Percentiles rank a stretch among this genome's conserved stretches.
Conservation (phyloP, 2,329 filamentous ascomycete species). For the Lizonia empirigonia region DNA sequence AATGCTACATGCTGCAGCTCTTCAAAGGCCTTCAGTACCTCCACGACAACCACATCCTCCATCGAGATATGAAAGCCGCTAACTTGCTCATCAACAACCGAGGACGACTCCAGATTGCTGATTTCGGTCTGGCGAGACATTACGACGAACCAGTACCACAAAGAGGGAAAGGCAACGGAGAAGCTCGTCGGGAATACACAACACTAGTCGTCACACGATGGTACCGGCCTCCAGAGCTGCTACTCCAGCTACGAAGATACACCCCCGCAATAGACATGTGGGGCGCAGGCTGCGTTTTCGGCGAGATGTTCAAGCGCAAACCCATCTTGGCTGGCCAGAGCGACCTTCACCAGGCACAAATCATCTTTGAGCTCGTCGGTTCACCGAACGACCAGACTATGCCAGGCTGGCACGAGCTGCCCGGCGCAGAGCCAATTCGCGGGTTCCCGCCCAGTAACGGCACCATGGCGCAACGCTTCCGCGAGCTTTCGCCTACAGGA, state of each 20-base stretch:
- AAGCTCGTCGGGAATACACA: slow-evolving; percentile 89
- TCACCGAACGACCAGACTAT: slow-evolving; percentile 88
- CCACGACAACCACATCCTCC: slow-evolving; percentile 82
- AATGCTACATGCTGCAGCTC: slow-evolving; percentile 95
- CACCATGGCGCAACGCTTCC: slow-evolving; percentile 75
- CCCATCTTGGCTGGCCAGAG: slow-evolving; percentile 91
- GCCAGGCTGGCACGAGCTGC: slow-evolving; percentile 86
- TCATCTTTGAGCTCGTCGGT: slow-evolving; percentile 93
- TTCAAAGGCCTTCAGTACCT: slow-evolving; percentile 88
- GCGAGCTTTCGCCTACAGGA: slow-evolving; percentile 73
- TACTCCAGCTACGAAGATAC: slow-evolving; percentile 86
- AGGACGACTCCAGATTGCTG: slow-evolving; percentile 92
- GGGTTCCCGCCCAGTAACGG: slow-evolving; percentile 65
- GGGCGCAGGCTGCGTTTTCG: slow-evolving; percentile 99
- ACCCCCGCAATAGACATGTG: slow-evolving; percentile 98
- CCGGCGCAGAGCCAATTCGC: slow-evolving; percentile 77
- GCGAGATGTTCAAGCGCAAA: slow-evolving; percentile 93
- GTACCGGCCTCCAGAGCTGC: slow-evolving; percentile 93
- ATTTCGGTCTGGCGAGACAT: slow-evolving; percentile 92
- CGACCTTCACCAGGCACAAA: slow-evolving; percentile 85
- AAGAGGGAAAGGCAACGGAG: slow-evolving; percentile 78
- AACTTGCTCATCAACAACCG: slow-evolving; percentile 96
- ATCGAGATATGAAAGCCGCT: slow-evolving; percentile 98
- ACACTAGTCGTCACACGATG: slow-evolving; percentile 95
- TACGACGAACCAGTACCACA: slow-evolving; percentile 85